phyloP scores from a whole-genome alignment of 1,284 basidiomycete genomes.

The Puccinia novopanici region DNA sequence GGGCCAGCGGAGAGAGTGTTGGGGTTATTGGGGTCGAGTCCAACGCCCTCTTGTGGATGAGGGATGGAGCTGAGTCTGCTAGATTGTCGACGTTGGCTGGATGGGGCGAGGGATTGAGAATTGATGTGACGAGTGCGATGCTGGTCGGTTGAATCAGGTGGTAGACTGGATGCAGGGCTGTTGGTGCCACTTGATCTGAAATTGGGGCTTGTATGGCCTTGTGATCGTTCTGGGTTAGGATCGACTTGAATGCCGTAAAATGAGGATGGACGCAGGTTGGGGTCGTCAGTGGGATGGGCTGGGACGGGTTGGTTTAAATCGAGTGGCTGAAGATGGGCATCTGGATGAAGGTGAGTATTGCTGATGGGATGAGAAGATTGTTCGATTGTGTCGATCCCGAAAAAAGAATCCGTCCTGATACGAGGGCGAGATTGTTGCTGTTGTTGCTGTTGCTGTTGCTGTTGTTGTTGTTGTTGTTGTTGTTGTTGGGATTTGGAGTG shows the following conservation, averaged over 20 bases:
- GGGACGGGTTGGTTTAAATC: neutral
- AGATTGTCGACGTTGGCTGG: constrained; percentile 19
- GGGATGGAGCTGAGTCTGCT: constrained; percentile 8
- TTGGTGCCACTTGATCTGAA: constrained; percentile 14
- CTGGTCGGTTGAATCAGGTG: neutral
- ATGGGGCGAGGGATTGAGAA: neutral
- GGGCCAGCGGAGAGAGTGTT: constrained; percentile 51
- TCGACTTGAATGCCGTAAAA: constrained; percentile 34
- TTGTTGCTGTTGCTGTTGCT: too few relatives aligned
- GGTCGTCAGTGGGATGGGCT: constrained; percentile 3
- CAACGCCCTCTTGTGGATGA: constrained; percentile 6
- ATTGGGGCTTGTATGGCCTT: neutral
- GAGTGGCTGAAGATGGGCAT: neutral
- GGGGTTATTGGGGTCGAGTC: constrained; percentile 12
- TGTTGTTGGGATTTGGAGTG: neutral
- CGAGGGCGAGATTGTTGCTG: neutral
- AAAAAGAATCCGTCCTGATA: constrained; percentile 26
- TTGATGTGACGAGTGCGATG: neutral
- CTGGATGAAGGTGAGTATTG: neutral
- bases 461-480: too few relatives aligned
- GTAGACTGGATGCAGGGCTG: constrained; percentile 1
- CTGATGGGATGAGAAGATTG: neutral
- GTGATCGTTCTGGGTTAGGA: neutral
- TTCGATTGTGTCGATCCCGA: constrained; percentile 19
- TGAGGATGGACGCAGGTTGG: constrained; percentile 27